Evolutionary conservation across 805 yeast genomes (phyloP), one percentile per base, ranked within the genome.

Genomic region (Priceomyces haplophilus): DNA sequence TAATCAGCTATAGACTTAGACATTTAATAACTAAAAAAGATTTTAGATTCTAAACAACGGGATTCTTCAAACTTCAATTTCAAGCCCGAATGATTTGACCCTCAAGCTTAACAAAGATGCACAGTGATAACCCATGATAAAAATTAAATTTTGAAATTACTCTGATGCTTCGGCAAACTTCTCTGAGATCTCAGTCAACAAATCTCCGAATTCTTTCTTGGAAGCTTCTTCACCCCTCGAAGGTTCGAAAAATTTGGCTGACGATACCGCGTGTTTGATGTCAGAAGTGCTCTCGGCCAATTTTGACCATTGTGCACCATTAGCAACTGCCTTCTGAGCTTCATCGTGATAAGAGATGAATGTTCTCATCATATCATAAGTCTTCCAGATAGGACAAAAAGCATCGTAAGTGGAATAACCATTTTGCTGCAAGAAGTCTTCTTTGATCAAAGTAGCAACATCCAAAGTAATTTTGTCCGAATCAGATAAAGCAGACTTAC

Each of bases 341-440:
- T 93, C 98, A 55, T 91, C 97, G 61, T 87, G 82, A 70, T 93
- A 93, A 27, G 89, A 69, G 46, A 90, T 81, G 59, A 93, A 93
- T 8, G 90, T 84, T 68, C 86, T 89, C 98, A 93, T 90, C 99
- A 93, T 93, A 65, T 88, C 93, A 56, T 80, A 85, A 37, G 99
- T 93, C 78, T 93, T 93, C 99, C 99, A 93, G 61, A 93, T 87
- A 53, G 99, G 99, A 73, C 99, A 93, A 85, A 89, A 93, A 30
- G 96, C 96, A 70, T 93, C 99, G 64, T 93, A 93, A 34, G 96
- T 75, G 37, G 99, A 93, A 74, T 93, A 93, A 73, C 99, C 99
- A 72, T 93, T 93, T 76, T 93, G 99, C 74, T 93, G 99, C 65
- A 93, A 78, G 83, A 93, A 93, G 71, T 93, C 99, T 69, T 93